Evolutionary conservation across 768 basidiomycete genomes (phyloP), one percentile per base, ranked within the genome.

Genomic region (Antrodiella citrinella): DNA sequence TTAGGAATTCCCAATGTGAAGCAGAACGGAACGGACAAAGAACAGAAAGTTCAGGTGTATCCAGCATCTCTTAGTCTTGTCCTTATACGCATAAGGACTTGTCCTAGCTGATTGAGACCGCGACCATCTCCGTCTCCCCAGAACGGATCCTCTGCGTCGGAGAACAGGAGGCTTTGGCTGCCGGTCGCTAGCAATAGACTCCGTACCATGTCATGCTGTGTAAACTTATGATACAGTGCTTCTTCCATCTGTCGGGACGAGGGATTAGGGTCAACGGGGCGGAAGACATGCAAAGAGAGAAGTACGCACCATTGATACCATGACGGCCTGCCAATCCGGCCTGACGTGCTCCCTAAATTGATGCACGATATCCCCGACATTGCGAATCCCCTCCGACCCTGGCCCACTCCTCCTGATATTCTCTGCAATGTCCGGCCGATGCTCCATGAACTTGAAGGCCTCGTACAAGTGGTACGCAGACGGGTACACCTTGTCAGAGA

Each of bases 401-500:
- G 62, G 69, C n/a, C 58, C 59, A 51, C 67, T 67, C 11, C 52
- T 57, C 47, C 84, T 72, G 50, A 90, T 82, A 23, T 58, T 57
- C 49, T 86, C 80, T 10, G 80, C 79, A 15, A 84, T 56, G 0
- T 76, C 63, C 0, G 76, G 77, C 2, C 69, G 68, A 19, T 69
- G 62, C 2, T 72, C 70, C 30, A 79, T 58, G 62, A 80, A 91
- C 62, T 85, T 85, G 59, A 85, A 68, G 7, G 86, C 86, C 64
- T 91, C 86, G 48, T 80, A 75, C n/a, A 91, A 71, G 56, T 91
- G 88, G 57, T 81, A 64, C 9, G 83, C 88, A 1, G 80, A 84
- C 1, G 84, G 84, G 56, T 82, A 91, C 39, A 65, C 63, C 48
- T 68, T 69, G 25, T 77, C 71, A 26, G 71, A 62, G 62, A 80